Conservation (phyloP, 116 monocot species). For the Thalassia testudinum region DNA sequence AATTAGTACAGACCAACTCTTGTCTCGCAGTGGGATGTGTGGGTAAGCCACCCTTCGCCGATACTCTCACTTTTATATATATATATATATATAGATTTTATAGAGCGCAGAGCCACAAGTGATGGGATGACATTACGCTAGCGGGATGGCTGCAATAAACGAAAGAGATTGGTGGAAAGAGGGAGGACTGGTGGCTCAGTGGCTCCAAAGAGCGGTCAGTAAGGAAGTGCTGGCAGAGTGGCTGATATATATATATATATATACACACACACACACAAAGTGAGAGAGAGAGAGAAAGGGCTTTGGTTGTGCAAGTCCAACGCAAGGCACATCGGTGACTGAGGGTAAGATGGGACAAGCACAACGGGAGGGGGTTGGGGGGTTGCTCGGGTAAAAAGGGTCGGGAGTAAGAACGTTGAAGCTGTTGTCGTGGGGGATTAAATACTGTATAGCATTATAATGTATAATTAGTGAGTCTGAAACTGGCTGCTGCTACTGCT, state of each 20-base stretch:
- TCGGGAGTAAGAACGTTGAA: not conserved
- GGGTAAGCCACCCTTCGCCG: no score
- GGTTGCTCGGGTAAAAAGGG: no score
- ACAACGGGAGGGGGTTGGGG: not conserved
- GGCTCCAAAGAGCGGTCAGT: not conserved
- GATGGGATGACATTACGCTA: not conserved
- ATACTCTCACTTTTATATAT: not conserved
- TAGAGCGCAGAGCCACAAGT: not conserved
- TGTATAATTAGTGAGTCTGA: no score
- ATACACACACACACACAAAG: no score
- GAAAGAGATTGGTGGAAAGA: no score
- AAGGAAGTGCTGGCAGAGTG: no score
- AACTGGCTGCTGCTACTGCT: no score
- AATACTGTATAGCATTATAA: no score
- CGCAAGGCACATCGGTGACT: not conserved
- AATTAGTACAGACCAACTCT: not conserved
- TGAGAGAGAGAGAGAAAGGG: not conserved
- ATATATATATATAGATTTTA: not conserved
- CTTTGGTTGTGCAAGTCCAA: not conserved
- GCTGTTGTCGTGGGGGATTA: no score
- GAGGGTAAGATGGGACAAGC: not conserved
- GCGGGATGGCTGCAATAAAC: not conserved
- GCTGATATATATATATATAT: no score
- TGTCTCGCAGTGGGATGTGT: no score
- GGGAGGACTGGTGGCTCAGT: conserved; percentile 1